Base-by-base conservation (phyloP, 225 moss, liverwort and hornwort species). In the Polytrichum formosum region DNA sequence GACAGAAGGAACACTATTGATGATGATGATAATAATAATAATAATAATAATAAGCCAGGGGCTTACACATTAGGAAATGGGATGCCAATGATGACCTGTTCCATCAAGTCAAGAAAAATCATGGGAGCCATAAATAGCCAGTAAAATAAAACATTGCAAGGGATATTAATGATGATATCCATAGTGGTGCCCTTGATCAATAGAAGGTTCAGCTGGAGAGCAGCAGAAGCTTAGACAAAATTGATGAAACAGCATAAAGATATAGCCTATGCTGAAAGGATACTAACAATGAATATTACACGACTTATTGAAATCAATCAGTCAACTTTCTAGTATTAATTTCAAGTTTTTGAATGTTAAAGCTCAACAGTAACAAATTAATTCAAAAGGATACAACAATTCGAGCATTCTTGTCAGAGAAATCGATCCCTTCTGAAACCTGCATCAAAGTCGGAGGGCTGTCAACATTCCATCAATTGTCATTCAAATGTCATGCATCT, bases 361-460 rank as follows among this genome's bases (percentile, higher is more conserved):
- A 46, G 46, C 13, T 46, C 46, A 46, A 46, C 4, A 13, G 46
- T 13, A 13, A 59, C 23, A 22, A 35, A 55, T 56, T 30, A 60
- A 63, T 6, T 55, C 35, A 28, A 25, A 70, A 83, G 89, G 89
- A 89, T 89, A 92, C 90, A 67, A 92, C 92, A 66, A 87, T 82
- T 63, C 92, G 81, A 31, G 92, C 92, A 80, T 90, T 81, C 65
- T 76, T 80, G 77, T 92, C 87, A 35, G 92, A 81, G 72, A 92
- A 92, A 70, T 92, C 87, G 27, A 92, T 83, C 54, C 92, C 92
- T 68, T 92, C 92, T 59, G 92, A 92, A 6, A 92, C 92, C 91
- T 91, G 83, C 75, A 77, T 20, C 65, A 71, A 33, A 18, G 16
- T 29, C 20, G 28, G 29, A 54, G 26, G 26, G 19, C 21, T 66